Conservation (phyloP, 129 eudicot species). For the Lactuca saligna region DNA sequence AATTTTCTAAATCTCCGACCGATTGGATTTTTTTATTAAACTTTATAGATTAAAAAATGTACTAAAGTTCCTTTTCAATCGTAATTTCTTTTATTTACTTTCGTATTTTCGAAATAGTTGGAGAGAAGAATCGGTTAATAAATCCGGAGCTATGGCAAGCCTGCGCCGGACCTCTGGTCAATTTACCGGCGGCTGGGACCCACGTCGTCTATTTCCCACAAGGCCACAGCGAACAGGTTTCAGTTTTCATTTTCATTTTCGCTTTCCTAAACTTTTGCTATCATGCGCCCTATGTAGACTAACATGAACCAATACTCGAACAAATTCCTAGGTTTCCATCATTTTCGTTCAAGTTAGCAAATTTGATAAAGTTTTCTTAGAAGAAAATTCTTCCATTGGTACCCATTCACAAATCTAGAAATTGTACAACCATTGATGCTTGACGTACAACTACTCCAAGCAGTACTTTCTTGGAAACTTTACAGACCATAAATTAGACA, state of each 20-base stretch:
- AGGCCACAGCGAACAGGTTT: slow-evolving; percentile 97
- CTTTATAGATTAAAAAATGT: not conserved
- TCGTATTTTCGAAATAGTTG: slow-evolving; percentile 15
- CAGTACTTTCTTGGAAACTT: slow-evolving; percentile 3
- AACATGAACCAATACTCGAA: slow-evolving; percentile 16
- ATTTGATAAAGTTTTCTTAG: slow-evolving; percentile 9
- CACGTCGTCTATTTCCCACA: slow-evolving; percentile 97
- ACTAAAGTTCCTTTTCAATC: not conserved
- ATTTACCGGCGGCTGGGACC: slow-evolving; percentile 95
- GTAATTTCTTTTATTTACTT: not conserved
- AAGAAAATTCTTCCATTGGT: slow-evolving; percentile 1
- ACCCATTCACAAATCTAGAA: not conserved
- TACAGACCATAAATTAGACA: not conserved
- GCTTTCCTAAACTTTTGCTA: slow-evolving; percentile 23
- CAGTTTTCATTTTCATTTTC: not conserved
- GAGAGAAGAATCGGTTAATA: slow-evolving; percentile 31
- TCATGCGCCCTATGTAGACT: slow-evolving; percentile 34
- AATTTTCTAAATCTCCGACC: not conserved
- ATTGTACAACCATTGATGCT: slow-evolving; percentile 16
- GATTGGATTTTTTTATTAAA: not conserved
- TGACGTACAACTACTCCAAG: slow-evolving; percentile 16
- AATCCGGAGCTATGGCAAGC: slow-evolving; percentile 95
- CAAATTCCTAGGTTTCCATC: slow-evolving; percentile 25
- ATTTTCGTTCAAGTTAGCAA: slow-evolving; percentile 16
- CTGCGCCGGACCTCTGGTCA: slow-evolving; percentile 96